Evolutionary conservation across 805 yeast species (phyloP), one percentile per base, ranked within the genome.

Genomic region (Zygoascus bituminiphila): DNA sequence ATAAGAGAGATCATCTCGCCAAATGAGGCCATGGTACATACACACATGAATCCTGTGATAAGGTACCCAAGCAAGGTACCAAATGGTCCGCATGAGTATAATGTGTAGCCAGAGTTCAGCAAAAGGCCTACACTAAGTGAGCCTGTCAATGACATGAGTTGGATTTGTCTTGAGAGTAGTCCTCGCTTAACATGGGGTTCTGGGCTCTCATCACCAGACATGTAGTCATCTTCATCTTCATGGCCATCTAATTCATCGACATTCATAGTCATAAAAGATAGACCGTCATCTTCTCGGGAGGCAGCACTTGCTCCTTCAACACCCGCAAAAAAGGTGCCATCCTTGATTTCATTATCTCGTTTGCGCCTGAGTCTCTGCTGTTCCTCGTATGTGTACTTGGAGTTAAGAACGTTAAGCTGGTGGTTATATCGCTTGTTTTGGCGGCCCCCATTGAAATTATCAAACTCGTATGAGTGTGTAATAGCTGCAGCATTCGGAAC

Each of bases 1-100:
- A 84, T 79, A 50, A 85, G 70, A 0, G 93, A 82, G 4, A 84
- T 82, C 83, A 84, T 83, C 62, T 84, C 94, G 51, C 91, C 86
- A 62, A 83, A 82, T 4, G 88, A 80, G 14, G 80, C 65, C 75
- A 84, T 78, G 0, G 91, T 80, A 0, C 82, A 75, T 22, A 82
- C 61, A 1, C 84, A 88, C 10, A 84, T 69, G 1, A 77, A 58
- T 0, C 89, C 93, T 23, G 85, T 73, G 8, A 84, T 65, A 0
- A 73, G 48, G 59, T 80, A 84, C 1, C 91, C 89, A 12, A 84
- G 55, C 4, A 84, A 64, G 7, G 87, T 77, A 0, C 94, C 94
- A 46, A 84, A 67, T 0, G 91, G 91, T 1, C 94, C 94, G 2
- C 85, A 83, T 15, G 80, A 79, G 17, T 80, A 72, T 46, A 84